phyloP scores from a whole-genome alignment of 1,284 basidiomycete species.

The Apiotrichum gamsii region DNA sequence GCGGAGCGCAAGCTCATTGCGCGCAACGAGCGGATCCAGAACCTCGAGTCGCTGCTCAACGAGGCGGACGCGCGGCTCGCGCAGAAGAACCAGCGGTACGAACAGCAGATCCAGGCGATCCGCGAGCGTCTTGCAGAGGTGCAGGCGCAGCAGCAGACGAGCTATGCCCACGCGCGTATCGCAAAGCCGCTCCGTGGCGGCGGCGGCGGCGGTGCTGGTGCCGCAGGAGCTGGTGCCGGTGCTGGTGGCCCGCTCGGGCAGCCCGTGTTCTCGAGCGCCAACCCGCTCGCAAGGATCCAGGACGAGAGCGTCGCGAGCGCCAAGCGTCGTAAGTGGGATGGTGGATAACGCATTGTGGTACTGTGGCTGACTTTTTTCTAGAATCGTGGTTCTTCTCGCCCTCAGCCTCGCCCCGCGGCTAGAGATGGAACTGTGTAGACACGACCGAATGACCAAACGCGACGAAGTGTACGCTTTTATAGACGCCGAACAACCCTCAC shows the following conservation, averaged over 20 bases:
- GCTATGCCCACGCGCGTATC: conserved; percentile 58
- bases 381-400: conserved; percentile 22
- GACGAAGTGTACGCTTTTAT: too few species aligned
- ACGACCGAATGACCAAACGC: too few species aligned
- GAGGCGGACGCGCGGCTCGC: conserved; percentile 88
- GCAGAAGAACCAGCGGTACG: conserved; percentile 91
- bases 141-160: conserved; percentile 66
- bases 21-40: conserved; percentile 94
- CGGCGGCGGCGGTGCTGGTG: conserved; percentile 55
- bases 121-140: conserved; percentile 85
- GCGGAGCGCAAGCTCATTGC: conserved; percentile 94
- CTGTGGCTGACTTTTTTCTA: conserved; percentile 24
- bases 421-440: background rate
- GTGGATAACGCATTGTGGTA: conserved; percentile 7
- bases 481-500: too few species aligned
- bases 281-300: conserved; percentile 40
- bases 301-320: conserved; percentile 27
- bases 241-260: conserved; percentile 17
- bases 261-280: conserved; percentile 8
- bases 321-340: conserved; percentile 12
- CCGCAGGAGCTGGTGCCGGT: too few species aligned
- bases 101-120: conserved; percentile 82
- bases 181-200: conserved; percentile 94
- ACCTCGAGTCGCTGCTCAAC: conserved; percentile 82
- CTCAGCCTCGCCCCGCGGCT: conserved; percentile 19